These are phyloP conservation scores for Claviceps sp. DNA, from an alignment of 2,329 filamentous ascomycete species.

Conservation along the genomic window DNA sequence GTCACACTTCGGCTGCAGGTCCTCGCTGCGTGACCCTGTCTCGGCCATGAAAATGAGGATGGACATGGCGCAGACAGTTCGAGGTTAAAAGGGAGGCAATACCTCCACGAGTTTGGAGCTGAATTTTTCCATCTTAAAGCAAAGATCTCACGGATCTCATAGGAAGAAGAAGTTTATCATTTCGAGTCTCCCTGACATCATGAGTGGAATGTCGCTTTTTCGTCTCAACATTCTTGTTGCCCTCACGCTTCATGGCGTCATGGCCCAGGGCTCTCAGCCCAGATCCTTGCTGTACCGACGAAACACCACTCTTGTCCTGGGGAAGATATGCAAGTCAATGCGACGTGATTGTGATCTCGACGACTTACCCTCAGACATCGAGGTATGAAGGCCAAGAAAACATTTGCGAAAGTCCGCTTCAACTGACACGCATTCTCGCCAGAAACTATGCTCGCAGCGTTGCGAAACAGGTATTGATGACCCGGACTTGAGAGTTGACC, in stretches of 20 bases:
- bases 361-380: conserved; percentile 1
- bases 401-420: background rate
- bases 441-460: conserved; percentile 4
- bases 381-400: background rate
- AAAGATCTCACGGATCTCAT: background rate
- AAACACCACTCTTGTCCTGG: conserved; percentile 2
- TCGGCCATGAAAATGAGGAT: background rate
- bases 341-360: conserved; percentile 3
- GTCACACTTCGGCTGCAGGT: conserved; percentile 1
- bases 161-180: background rate
- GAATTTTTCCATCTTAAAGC: background rate
- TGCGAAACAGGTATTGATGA: conserved; percentile 5
- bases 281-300: background rate
- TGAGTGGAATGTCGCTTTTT: background rate
- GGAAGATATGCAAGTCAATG: conserved; percentile 5
- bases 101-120: background rate
- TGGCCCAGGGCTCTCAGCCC: background rate
- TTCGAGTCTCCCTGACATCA: background rate
- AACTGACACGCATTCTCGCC: background rate
- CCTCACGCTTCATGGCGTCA: background rate
- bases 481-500: background rate
- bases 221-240: background rate
- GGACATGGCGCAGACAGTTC: background rate
- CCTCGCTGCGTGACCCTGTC: background rate
- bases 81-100: background rate